phyloP scores from a whole-genome alignment of 805 yeast species.

The Nakazawaea pomicola region DNA sequence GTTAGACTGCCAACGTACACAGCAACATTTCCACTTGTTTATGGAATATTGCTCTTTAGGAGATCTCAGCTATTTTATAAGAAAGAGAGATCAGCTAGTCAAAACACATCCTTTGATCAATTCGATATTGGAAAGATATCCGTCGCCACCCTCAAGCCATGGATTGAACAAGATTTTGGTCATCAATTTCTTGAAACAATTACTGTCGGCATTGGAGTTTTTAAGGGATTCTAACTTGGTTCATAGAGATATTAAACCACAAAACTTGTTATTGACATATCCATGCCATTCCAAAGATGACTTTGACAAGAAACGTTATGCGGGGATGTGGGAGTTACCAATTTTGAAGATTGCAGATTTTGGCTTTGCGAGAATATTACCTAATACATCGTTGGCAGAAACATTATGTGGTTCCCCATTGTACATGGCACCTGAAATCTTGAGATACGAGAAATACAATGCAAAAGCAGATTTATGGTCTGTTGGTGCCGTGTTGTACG shows the following conservation, averaged over 20 bases:
- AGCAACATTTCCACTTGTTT: constrained; percentile 72
- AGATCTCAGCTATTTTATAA: constrained; percentile 83
- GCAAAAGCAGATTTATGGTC: constrained; percentile 99
- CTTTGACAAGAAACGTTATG: constrained; percentile 53
- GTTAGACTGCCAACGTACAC: constrained; percentile 76
- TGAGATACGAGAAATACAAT: constrained; percentile 89
- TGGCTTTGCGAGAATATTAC: constrained; percentile 94
- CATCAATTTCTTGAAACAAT: constrained; percentile 79
- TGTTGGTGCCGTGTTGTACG: constrained; percentile 93
- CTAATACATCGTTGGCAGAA: constrained; percentile 91
- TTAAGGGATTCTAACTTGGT: constrained; percentile 79
- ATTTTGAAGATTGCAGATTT: constrained; percentile 92
- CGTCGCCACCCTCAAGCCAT: constrained; percentile 68
- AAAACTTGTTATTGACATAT: constrained; percentile 76
- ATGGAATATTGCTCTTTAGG: constrained; percentile 98
- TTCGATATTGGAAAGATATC: constrained; percentile 73
- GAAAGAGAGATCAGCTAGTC: constrained; percentile 65
- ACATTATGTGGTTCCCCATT: constrained; percentile 96
- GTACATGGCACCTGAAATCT: constrained; percentile 97
- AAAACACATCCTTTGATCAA: constrained; percentile 75
- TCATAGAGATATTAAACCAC: constrained; percentile 95
- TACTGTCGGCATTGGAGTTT: constrained; percentile 79
- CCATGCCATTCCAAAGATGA: constrained; percentile 64
- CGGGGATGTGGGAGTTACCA: constrained; percentile 87
- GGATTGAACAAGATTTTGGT: constrained; percentile 80